Base-by-base conservation (phyloP, 345 rosid genomes). In the Viola odorata region DNA sequence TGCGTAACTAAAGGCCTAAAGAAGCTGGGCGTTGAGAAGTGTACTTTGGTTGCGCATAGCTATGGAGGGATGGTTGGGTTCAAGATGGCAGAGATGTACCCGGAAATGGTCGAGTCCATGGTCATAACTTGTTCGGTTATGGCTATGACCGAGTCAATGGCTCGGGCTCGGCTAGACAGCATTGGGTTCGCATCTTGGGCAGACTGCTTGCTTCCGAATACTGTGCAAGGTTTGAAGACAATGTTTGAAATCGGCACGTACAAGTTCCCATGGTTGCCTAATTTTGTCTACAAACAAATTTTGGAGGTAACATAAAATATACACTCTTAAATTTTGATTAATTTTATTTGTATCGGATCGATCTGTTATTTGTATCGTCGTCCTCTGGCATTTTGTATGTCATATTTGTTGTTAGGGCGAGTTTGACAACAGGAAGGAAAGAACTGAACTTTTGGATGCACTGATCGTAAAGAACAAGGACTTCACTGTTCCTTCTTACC, bases 1-100 rank as follows among this genome's bases (percentile, higher is more conserved):
- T 59, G 53, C 59, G 57, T 53, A 59, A 60, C 37, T 41, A 70
- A 58, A 56, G 67, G 75, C 44, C 61, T 72, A 16, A 51, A 12
- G 55, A 51, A 17, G 55, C 55, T 51, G 1, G 55, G 55, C 8
- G 55, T 51, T 3, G 55, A 51, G 55, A 51, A 51, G 55, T 51
- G 55, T 15, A 51, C 36, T 15, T 2, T 51, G 55, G 55, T 32
- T 9, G 56, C 38, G 37, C 1, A 11, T 37, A 53, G 56, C 12
- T 53, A 53, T 23, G 56, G 56, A 53, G 56, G 56, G 13, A 3
- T 53, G 37, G 56, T 53, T 17, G 12, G 38, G 8, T 53, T 53
- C 56, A 53, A 53, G 55, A 52, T 17, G 55, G 55, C 55, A 2
- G 55, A 52, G 55, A 15, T 52, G 55, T 23, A 17, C 23, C 60